Conservation (phyloP, 129 eudicot genomes). For the Flaveria ramosissima region DNA sequence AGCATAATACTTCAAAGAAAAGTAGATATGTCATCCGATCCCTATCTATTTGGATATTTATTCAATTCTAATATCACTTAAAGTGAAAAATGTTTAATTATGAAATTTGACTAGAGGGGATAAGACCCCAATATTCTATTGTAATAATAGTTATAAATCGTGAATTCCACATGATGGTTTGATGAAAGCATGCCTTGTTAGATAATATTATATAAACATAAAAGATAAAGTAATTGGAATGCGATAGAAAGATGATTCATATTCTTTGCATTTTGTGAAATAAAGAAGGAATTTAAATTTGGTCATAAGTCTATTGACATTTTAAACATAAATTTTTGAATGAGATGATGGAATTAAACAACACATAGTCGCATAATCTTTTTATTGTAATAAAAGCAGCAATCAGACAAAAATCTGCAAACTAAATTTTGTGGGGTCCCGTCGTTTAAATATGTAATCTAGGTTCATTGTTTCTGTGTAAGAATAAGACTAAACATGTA, state of each 20-base stretch:
- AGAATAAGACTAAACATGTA: too few species aligned
- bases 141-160: too few species aligned
- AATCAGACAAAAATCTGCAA: neutral
- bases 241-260: neutral
- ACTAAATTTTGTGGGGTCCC: conserved; percentile 14
- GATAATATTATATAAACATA: neutral
- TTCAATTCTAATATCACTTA: neutral
- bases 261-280: conserved; percentile 8
- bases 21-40: too few species aligned
- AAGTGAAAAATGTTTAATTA: neutral
- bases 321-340: neutral
- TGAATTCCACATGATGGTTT: conserved; percentile 10
- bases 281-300: conserved; percentile 17
- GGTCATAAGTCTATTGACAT: conserved; percentile 15
- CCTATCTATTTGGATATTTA: neutral
- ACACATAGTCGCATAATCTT: neutral
- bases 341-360: conserved; percentile 1
- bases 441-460: neutral
- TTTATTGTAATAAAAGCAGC: neutral
- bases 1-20: too few species aligned
- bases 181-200: conserved; percentile 5
- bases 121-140: too few species aligned
- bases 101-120: neutral
- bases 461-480: conserved; percentile 12
- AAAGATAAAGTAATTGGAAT: conserved; percentile 9